Evolutionary conservation across 306 rosid genomes (phyloP), one percentile per base, ranked within the genome.

Genomic region (Lagenaria siceraria): DNA sequence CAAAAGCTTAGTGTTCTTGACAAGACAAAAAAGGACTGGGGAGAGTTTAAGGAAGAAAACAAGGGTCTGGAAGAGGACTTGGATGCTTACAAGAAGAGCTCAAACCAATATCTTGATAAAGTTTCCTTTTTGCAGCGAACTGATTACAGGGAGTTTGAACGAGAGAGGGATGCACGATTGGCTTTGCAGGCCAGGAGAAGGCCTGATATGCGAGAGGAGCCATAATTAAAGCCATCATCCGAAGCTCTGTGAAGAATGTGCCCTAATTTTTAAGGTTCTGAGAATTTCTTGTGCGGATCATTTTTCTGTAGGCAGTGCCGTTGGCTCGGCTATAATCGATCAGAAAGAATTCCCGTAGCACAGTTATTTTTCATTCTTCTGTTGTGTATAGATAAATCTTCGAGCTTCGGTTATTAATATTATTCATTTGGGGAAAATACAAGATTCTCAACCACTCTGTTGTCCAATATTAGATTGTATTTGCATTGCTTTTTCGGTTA

Each of bases 71-170:
- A 92, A 72, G 88, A 83, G 0, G 96, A 96, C 83, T 89, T 96
- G 86, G 99, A 92, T 85, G 93, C 98, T 52, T 96, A 92, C 88
- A 96, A 96, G 83, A 96, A 90, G 90, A 96, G 99, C 84, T 92
- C 98, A 60, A 92, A 96, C 74, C 97, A 96, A 81, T 96, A 96
- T 85, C 88, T 96, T 74, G 98, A 92, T 0, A 90, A 75, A 84
- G 97, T 92, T 71, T 89, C 93, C 24, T 96, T 96, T 84, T 85
- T 96, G 89, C 93, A 92, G 83, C 95, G 98, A 83, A 38, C 99
- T 61, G 99, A 96, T 79, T 96, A 87, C 80, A 90, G 99, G 42
- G 99, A 96, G 81, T 96, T 89, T 40, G 99, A 96, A 82, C 91
- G 98, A 38, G 98, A 96, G 87, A 90, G 99, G 83, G 98, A 96